Evolutionary conservation across 2,329 filamentous ascomycete genomes (phyloP).

Genomic region (Apiospora sp.): DNA sequence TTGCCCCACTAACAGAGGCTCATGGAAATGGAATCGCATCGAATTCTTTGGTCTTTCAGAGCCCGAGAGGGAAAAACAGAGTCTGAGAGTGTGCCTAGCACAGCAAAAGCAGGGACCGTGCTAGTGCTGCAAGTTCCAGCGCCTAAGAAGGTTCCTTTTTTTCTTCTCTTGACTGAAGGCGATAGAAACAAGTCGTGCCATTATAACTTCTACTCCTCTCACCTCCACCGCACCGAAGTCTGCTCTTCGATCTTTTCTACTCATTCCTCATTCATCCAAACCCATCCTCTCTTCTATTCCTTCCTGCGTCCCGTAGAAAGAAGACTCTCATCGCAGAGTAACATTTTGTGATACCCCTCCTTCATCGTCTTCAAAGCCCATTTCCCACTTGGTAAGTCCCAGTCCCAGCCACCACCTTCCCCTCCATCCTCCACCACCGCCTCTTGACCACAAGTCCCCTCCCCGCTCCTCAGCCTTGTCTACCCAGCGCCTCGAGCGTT

Average conservation of each 20-base stretch:
- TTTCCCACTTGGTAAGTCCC: constrained; percentile 26
- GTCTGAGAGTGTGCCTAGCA: constrained; percentile 5
- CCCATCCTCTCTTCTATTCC: constrained; percentile 12
- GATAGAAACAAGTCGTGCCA: constrained; percentile 21
- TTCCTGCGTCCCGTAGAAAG: constrained; percentile 18
- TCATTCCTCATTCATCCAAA: constrained; percentile 23
- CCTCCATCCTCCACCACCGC: neutral
- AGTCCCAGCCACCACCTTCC: neutral
- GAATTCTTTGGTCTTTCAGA: constrained; percentile 27
- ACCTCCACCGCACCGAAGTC: constrained; percentile 21
- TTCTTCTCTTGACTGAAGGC: constrained; percentile 13
- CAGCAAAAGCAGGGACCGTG: constrained; percentile 23
- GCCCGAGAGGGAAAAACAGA: neutral
- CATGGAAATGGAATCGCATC: constrained; percentile 30
- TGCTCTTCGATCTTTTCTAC: constrained; percentile 14
- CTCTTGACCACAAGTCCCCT: constrained; percentile 1
- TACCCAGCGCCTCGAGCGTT: constrained; percentile 1
- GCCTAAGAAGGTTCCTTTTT: constrained; percentile 10
- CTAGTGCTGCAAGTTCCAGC: constrained; percentile 21
- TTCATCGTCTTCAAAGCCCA: constrained; percentile 27
- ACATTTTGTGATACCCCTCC: constrained; percentile 25
- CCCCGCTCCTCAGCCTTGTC: constrained; percentile 28
- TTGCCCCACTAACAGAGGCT: constrained; percentile 25
- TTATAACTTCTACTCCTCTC: constrained; percentile 25
- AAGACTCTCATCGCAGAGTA: constrained; percentile 25